These are phyloP conservation scores for Xylaria sp. DNA, from an alignment of 2,329 filamentous ascomycete genomes.

Conservation along the genomic window DNA sequence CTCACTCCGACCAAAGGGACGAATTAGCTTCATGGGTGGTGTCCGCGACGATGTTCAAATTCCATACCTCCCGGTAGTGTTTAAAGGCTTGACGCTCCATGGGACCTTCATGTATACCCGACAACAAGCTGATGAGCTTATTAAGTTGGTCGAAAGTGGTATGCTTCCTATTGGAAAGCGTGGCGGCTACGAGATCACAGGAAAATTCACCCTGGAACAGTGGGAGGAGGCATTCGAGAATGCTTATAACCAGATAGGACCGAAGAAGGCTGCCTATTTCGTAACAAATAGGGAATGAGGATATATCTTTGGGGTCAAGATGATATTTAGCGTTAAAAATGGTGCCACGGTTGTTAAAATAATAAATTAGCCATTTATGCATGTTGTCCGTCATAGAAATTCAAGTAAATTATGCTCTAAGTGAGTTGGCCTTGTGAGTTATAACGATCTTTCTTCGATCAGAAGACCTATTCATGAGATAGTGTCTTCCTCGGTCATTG, in stretches of 20 bases:
- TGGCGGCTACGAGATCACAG: neutral
- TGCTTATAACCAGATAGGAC: neutral
- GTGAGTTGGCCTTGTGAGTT: no score
- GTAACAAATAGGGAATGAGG: neutral
- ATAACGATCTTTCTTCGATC: no score
- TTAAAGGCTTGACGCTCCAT: slow-evolving; percentile 1
- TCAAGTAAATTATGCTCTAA: no score
- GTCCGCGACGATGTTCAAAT: neutral
- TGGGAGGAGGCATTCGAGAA: neutral
- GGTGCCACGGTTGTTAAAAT: no score
- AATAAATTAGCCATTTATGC: no score
- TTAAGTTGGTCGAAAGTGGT: neutral
- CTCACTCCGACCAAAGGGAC: neutral
- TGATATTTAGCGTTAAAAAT: neutral
- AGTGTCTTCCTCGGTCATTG: no score
- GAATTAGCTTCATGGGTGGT: slow-evolving; percentile 4
- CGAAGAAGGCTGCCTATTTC: slow-evolving; percentile 3
- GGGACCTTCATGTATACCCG: slow-evolving; percentile 1
- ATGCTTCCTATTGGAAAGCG: neutral
- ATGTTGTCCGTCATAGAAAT: no score
- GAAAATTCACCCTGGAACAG: neutral
- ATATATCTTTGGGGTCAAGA: neutral
- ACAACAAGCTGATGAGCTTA: neutral
- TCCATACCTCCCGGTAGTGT: neutral
- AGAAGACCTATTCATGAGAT: no score